These are phyloP conservation scores for Apiospora koreana DNA, from an alignment of 2,329 filamentous ascomycete species.

Conservation along the genomic window DNA sequence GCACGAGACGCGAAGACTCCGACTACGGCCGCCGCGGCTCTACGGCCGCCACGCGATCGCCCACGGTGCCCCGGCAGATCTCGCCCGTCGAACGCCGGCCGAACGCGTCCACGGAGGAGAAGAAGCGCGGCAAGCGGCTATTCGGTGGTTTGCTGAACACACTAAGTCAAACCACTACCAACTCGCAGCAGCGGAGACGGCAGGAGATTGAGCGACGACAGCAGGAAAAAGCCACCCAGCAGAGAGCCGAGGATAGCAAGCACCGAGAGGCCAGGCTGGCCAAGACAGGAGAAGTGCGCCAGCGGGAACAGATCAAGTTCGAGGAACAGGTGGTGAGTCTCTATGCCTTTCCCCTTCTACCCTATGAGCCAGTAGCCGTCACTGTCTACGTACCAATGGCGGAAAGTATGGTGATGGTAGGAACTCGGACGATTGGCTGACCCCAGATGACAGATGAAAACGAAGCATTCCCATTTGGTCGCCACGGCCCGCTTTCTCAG, in stretches of 20 bases:
- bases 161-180: constrained; percentile 70
- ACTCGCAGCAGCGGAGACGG: constrained; percentile 66
- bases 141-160: constrained; percentile 82
- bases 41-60: not conserved
- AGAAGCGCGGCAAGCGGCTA: constrained; percentile 79
- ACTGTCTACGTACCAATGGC: not conserved
- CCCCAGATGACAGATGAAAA: constrained; percentile 61
- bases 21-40: constrained; percentile 15
- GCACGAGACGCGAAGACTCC: constrained; percentile 22
- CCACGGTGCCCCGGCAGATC: not conserved
- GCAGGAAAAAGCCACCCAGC: constrained; percentile 72
- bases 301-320: constrained; percentile 70
- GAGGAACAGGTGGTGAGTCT: constrained; percentile 73
- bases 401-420: constrained; percentile 25
- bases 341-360: not conserved
- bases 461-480: constrained; percentile 71
- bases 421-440: not conserved
- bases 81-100: constrained; percentile 36
- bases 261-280: constrained; percentile 66
- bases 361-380: no score
- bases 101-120: constrained; percentile 65
- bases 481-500: constrained; percentile 71
- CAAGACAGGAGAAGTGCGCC: constrained; percentile 60
- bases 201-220: constrained; percentile 82
- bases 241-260: constrained; percentile 71